Base-by-base conservation (phyloP, 2,329 filamentous ascomycete species). In the Fulvia fulva region DNA sequence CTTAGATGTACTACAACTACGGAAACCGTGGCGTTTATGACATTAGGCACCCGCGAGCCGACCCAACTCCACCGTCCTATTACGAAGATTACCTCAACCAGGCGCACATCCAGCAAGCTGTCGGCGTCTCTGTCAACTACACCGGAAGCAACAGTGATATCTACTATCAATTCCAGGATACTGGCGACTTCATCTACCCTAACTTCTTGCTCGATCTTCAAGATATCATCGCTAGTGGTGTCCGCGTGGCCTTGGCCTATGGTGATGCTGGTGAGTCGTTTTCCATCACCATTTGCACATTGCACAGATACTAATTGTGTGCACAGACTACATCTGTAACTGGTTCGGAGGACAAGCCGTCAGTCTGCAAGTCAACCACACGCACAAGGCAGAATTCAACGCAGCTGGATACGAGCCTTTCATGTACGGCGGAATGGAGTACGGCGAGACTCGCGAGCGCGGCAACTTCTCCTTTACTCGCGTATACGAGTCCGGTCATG, bases 51-150 rank as follows among this genome's bases (percentile, higher is more conserved):
- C 71, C 76, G 3, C 65, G 75, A 16, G 76, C 76, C 0, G 81
- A 83, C 56, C 61, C 62, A 0, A 60, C 59, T 6, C 64, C 65
- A 5, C 53, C 60, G 21, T 32, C 74, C 0, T 82, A 80, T 70
- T 81, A 78, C 66, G 66, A 76, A 8, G 81, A 81, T 3, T 87
- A 78, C 67, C 75, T 87, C 45, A 83, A 81, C 64, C 77, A 81
- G 59, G 74, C 78, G 8, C 76, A 79, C 59, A 81, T 86, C 1
- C 83, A 86, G 64, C 66, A 71, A 0, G 81, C 80, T 0, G 75
- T 87, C 0, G 85, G 84, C 1, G 80, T 83, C 4, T 1, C 80
- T 79, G 0, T 86, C 21, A 87, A 87, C 69, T 86, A 78, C 74
- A 82, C 82, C 1, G 67, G 73, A 21, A 71, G 71, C 21, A 41